Evolutionary conservation across 768 basidiomycete species (phyloP).

Genomic region (Boletus huronensis): DNA sequence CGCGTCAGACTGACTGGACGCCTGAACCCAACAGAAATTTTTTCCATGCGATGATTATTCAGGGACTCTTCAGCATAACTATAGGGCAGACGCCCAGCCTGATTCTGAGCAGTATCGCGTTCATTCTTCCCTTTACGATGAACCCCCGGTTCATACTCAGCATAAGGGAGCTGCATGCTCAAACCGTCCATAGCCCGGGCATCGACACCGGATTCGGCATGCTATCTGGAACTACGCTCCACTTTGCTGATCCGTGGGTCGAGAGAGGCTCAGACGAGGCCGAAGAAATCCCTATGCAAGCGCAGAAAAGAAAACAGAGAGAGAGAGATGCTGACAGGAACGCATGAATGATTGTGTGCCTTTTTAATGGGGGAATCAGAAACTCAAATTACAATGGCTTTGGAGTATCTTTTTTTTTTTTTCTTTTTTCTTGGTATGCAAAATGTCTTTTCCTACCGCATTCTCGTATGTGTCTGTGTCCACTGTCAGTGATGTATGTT

Average conservation of each 20-base stretch:
- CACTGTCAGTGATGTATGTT: background rate
- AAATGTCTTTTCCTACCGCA: background rate
- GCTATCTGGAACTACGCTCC: background rate
- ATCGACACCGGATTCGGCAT: constrained; percentile 8
- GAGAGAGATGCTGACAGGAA: no score
- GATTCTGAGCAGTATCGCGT: background rate
- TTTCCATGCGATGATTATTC: background rate
- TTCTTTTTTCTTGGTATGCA: background rate
- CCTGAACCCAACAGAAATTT: background rate
- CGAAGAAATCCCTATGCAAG: background rate
- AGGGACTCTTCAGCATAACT: background rate
- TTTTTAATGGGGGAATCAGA: no score
- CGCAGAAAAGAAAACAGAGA: no score
- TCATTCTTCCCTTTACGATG: background rate
- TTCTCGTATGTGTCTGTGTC: background rate
- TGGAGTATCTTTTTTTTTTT: background rate
- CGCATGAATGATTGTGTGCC: no score
- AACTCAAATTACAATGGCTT: no score
- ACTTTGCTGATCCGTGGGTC: background rate
- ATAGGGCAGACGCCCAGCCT: background rate
- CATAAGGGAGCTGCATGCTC: constrained; percentile 1
- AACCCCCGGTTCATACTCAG: constrained; percentile 9
- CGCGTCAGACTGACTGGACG: no score
- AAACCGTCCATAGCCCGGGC: background rate
- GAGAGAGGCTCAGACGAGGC: background rate